Base-by-base conservation (phyloP, 345 rosid species). In the Raphanus sativus region DNA sequence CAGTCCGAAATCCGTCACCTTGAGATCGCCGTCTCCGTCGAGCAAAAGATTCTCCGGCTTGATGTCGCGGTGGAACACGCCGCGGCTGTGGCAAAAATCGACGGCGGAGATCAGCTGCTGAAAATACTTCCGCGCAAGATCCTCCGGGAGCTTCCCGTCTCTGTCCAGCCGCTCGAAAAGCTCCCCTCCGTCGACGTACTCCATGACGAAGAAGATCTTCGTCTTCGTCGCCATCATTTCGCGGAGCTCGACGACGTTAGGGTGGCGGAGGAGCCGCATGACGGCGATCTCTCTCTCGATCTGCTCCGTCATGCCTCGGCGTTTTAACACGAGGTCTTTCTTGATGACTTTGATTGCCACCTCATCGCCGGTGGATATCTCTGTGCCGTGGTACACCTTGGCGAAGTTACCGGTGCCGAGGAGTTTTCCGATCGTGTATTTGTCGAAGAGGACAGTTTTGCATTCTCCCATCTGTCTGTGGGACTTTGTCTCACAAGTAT, bases 401-500 rank as follows among this genome's bases (percentile, higher is more conserved):
- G 97, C 97, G 78, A 93, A 91, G 60, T 90, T 86, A 0, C 98
- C 98, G 38, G 89, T 88, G 0, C 98, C 98, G 12, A 91, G 65
- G 2, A 93, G 21, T 72, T 81, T 76, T 30, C 94, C 97, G 80
- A 89, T 77, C 76, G 81, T 85, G 77, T 93, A 90, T 76, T 85
- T 89, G 54, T 87, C 90, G 29, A 91, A 88, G 40, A 93, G 21
- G 21, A 81, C 69, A 16, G 25, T 54, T 29, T 77, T 81, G 4
- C 75, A 69, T 70, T 81, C 84, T 30, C 70, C 77, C 83, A 80
- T 80, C 6, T 69, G 74, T 79, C 16, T 67, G 0, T 67, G 10
- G 21, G 63, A 74, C 42, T 73, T 65, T 34, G 56, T 66, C 62
- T 71, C 32, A 12, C 29, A 48, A 24, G 70, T 52, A 62, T 65